Evolutionary conservation across 2,329 filamentous ascomycete genomes (phyloP).

Genomic region (Plenodomus tracheiphilus): DNA sequence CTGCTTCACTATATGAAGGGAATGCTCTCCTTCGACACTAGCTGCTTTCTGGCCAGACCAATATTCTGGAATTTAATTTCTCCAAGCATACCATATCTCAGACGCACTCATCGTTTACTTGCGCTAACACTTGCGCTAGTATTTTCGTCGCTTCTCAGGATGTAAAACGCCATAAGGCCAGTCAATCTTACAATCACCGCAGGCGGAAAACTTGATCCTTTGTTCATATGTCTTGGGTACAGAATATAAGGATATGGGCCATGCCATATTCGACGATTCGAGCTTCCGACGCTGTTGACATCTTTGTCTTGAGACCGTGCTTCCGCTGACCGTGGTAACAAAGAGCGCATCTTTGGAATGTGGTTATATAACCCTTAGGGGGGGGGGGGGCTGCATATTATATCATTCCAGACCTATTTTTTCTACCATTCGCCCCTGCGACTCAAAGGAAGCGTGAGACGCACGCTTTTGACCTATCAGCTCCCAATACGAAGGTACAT

Average conservation of each 20-base stretch:
- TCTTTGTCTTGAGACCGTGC: neutral
- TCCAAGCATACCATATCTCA: too few relatives aligned
- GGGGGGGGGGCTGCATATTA: neutral
- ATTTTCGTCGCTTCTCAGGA: too few relatives aligned
- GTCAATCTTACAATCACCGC: neutral
- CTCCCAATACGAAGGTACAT: neutral
- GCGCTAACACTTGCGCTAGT: too few relatives aligned
- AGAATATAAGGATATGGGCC: neutral
- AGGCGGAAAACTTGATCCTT: neutral
- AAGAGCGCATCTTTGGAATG: neutral
- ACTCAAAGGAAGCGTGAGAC: neutral
- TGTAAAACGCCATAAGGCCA: neutral
- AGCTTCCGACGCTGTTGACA: neutral
- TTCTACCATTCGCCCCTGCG: neutral
- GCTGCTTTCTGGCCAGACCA: too few relatives aligned
- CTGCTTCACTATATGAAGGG: too few relatives aligned
- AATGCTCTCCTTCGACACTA: too few relatives aligned
- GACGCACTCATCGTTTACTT: too few relatives aligned
- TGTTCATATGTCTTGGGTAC: neutral
- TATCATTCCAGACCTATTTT: neutral
- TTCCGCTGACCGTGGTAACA: neutral
- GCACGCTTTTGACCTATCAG: neutral
- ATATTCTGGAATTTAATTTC: too few relatives aligned
- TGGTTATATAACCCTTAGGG: neutral
- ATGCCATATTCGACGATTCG: neutral